Percentiles rank a stretch among this genome's conserved stretches.
Evolutionary conservation across 257 asterid genomes (phyloP).

Genomic region (Nicotiana paniculata): DNA sequence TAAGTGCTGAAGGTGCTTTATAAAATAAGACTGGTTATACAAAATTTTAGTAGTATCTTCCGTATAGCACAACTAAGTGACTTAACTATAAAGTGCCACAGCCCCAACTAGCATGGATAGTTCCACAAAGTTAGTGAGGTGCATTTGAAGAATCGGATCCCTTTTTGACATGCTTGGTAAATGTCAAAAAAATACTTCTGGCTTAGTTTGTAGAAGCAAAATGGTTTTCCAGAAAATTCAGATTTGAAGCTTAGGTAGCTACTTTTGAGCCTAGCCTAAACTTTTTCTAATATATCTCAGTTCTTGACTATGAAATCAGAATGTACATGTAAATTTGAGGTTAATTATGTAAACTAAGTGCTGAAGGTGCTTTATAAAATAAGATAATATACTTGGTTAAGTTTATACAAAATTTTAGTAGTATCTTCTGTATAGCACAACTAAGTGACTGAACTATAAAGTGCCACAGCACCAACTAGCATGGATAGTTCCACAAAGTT

Average conservation of each 20-base stretch:
- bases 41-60: not conserved
- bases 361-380: not conserved
- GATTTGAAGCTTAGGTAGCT: not conserved
- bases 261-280: not conserved
- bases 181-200: not conserved
- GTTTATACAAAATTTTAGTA: not conserved
- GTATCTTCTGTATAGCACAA: not conserved
- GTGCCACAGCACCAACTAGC: not conserved
- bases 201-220: not conserved
- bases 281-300: not conserved
- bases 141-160: no score
- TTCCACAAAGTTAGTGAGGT: not conserved
- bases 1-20: not conserved
- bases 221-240: not conserved
- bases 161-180: not conserved
- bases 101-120: not conserved
- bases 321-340: not conserved
- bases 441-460: not conserved
- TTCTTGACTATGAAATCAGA: not conserved
- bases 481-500: not conserved
- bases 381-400: not conserved
- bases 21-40: not conserved
- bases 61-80: not conserved
- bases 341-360: slow-evolving; percentile 8
- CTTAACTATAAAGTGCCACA: not conserved